phyloP scores from a whole-genome alignment of 352 stramenopile genomes.

The Stephanocyclus meneghinianus region DNA sequence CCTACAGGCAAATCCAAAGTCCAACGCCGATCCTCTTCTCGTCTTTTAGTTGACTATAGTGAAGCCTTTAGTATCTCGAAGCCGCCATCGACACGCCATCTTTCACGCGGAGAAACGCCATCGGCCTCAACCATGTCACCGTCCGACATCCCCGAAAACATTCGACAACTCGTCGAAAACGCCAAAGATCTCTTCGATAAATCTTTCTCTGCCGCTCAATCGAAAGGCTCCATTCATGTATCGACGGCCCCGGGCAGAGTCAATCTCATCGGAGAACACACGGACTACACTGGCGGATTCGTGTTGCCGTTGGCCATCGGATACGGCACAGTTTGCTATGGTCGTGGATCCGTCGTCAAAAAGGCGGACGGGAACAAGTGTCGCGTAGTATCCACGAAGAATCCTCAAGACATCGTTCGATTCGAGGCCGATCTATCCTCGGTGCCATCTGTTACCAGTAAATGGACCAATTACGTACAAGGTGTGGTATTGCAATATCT shows the following conservation, averaged over 20 bases:
- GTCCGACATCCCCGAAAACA: constrained; percentile 16
- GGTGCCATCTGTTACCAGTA: constrained; percentile 22
- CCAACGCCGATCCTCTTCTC: no score
- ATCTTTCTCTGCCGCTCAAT: constrained; percentile 26
- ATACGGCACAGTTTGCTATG: constrained; percentile 70
- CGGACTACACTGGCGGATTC: constrained; percentile 95
- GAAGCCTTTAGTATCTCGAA: no score
- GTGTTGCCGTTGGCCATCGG: constrained; percentile 91
- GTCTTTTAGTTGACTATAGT: no score
- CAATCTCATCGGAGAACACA: constrained; percentile 96
- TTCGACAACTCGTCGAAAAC: constrained; percentile 43
- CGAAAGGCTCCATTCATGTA: constrained; percentile 6
- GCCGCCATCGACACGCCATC: background rate
- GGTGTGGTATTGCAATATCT: constrained; percentile 91
- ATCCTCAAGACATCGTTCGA: constrained; percentile 15
- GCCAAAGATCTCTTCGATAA: constrained; percentile 58
- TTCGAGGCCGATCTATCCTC: constrained; percentile 24
- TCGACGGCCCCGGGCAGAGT: constrained; percentile 89
- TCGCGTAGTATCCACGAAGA: constrained; percentile 33
- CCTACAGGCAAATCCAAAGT: no score
- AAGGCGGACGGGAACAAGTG: constrained; percentile 11
- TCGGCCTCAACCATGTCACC: background rate
- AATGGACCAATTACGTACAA: constrained; percentile 92
- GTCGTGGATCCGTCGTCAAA: constrained; percentile 84
- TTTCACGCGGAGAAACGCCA: background rate